phyloP scores from a whole-genome alignment of 202 grass and related monocot genomes.

The Setaria italica region DNA sequence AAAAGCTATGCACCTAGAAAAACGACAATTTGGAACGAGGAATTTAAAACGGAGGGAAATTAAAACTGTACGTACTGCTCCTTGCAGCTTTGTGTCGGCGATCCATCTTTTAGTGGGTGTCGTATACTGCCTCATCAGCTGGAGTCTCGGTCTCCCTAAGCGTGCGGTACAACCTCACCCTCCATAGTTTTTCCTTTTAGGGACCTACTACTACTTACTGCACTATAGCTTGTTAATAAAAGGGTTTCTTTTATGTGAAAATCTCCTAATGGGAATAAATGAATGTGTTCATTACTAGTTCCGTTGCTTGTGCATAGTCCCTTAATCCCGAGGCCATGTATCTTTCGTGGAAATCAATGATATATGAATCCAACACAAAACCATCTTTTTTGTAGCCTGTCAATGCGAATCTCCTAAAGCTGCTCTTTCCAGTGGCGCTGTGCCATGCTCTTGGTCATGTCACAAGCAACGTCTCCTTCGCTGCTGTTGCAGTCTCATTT shows the following conservation, averaged over 20 bases:
- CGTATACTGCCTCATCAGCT: constrained; percentile 80
- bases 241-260: not conserved
- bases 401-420: constrained; percentile 78
- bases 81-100: constrained; percentile 80
- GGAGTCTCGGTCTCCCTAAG: constrained; percentile 86
- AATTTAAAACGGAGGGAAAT: too few relatives aligned
- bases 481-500: constrained; percentile 97
- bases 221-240: not conserved
- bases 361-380: constrained; percentile 1
- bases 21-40: too few relatives aligned
- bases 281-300: not conserved
- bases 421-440: constrained; percentile 86
- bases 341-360: constrained; percentile 20
- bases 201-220: not conserved
- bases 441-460: constrained; percentile 96
- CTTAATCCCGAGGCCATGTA: not conserved
- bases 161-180: constrained; percentile 61
- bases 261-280: not conserved
- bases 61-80: not conserved
- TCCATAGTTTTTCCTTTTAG: not conserved
- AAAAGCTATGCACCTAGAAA: too few relatives aligned
- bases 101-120: constrained; percentile 82
- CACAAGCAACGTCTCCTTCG: constrained; percentile 97
- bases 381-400: constrained; percentile 67
- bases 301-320: not conserved